A percentile compares a stretch with the other conserved stretches of the same genome.
Conservation (phyloP, 768 basidiomycete genomes). For the Lactarius sp. region DNA sequence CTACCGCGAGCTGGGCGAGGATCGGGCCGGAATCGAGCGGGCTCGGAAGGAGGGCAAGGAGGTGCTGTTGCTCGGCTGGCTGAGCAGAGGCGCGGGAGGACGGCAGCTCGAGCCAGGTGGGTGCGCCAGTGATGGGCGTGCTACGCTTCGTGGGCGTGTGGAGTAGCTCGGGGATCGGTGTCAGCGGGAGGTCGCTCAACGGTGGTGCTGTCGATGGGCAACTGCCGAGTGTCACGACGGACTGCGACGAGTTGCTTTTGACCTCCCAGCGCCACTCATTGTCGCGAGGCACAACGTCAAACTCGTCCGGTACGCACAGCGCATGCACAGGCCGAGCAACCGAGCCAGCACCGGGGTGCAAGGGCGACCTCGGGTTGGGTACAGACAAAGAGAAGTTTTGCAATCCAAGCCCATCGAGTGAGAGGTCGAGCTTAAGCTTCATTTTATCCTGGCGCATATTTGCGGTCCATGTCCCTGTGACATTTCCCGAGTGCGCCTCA, state of each 20-base stretch:
- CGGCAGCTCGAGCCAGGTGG: background rate
- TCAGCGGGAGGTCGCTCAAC: constrained; percentile 22
- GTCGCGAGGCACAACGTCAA: background rate
- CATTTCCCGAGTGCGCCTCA: background rate
- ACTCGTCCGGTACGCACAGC: background rate
- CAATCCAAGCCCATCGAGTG: constrained; percentile 8
- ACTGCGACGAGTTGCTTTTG: constrained; percentile 6
- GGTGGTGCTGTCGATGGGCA: constrained; percentile 16
- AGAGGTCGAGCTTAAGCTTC: constrained; percentile 16
- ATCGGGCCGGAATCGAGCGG: constrained; percentile 10
- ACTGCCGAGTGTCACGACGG: constrained; percentile 10
- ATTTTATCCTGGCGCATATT: background rate
- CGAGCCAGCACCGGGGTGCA: background rate
- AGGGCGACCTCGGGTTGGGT: background rate
- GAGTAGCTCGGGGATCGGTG: constrained; percentile 21
- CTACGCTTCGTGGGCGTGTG: constrained; percentile 10
- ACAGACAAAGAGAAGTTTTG: constrained; percentile 4
- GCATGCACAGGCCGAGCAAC: background rate
- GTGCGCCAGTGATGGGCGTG: background rate
- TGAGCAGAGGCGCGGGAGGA: background rate
- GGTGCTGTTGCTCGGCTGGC: background rate
- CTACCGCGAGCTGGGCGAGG: background rate
- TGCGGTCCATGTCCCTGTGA: constrained; percentile 14
- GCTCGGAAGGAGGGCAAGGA: background rate
- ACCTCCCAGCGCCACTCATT: background rate